A percentile compares a stretch with the other conserved stretches of the same genome.
Evolutionary conservation across 169 alveolate species (phyloP).

Genomic region (Plasmodium ovale): DNA sequence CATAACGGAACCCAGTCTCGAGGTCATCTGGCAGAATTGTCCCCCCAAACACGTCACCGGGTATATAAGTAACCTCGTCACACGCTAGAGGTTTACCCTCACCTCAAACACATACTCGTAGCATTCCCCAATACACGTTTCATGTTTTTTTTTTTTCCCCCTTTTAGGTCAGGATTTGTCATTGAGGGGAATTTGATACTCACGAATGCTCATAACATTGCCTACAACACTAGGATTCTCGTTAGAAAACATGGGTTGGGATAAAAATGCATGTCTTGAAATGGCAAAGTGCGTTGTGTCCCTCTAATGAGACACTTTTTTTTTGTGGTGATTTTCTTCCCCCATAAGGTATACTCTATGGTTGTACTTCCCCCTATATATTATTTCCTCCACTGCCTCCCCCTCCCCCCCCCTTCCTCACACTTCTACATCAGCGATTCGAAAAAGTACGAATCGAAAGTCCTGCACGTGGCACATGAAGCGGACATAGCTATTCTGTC

Average conservation of each 20-base stretch:
- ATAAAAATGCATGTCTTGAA: too few relatives aligned
- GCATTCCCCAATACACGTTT: too few relatives aligned
- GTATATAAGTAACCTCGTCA: slow-evolving; percentile 24
- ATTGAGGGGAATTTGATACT: slow-evolving; percentile 82
- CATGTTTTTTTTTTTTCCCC: not conserved
- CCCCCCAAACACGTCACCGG: slow-evolving; percentile 87
- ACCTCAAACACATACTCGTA: not conserved
- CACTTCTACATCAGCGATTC: slow-evolving; percentile 79
- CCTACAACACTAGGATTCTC: slow-evolving; percentile 86
- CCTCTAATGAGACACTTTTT: too few relatives aligned
- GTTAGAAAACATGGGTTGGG: slow-evolving; percentile 88
- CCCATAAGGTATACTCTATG: too few relatives aligned
- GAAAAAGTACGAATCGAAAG: slow-evolving; percentile 79
- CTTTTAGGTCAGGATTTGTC: slow-evolving; percentile 86
- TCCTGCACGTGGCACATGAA: slow-evolving; percentile 86
- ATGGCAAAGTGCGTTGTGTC: too few relatives aligned
- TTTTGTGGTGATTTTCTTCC: too few relatives aligned
- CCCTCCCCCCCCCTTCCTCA: too few relatives aligned
- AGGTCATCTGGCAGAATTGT: slow-evolving; percentile 89
- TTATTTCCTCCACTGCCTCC: too few relatives aligned
- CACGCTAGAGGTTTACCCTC: not conserved
- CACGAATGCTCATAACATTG: slow-evolving; percentile 90
- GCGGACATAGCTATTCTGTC: slow-evolving; percentile 88
- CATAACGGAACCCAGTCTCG: slow-evolving; percentile 88
- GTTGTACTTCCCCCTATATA: too few relatives aligned